Base-by-base conservation (phyloP, 768 basidiomycete species). In the Steccherinum ochraceum region DNA sequence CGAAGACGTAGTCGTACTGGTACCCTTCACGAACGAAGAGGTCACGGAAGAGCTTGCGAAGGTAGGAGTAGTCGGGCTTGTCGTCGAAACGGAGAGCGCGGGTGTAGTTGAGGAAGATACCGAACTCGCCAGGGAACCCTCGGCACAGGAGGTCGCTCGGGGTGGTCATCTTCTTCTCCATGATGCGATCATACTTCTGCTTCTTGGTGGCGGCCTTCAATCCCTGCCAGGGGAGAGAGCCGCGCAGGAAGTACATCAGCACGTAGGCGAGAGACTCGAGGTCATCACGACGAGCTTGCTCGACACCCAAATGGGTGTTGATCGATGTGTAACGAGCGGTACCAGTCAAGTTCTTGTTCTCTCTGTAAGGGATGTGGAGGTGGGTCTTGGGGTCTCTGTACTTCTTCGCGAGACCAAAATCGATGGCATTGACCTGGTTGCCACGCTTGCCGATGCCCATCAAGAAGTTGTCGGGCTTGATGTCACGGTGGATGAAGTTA, bases 141-240 rank as follows among this genome's bases (percentile, higher is more conserved):
- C 95, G 93, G 76, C 95, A 98, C 24, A 99, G 83, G 52, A 95
- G 77, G 67, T 98, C 93, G 46, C 91, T 94, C 12, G 93, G 91
- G 0, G 93, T 96, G 30, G 96, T 97, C 93, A 99, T 98, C 83
- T 99, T 99, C 83, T 99, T 99, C 75, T 99, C 96, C 96, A 99
- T 99, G 75, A 99, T 99, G 54, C 96, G 87, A 72, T 98, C 96
- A 70, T 98, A 98, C 76, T 99, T 99, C 79, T 99, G 96, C 83
- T 99, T 99, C 91, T 99, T 99, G 53, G 96, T 99, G 39, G 95
- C 95, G 53, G 96, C 96, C 76, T 99, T 99, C 67, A 99, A 83
- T 53, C 96, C 96, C 70, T 99, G 96, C 95, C 95, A 99, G 25
- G 95, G 95, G 41, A 99, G 82, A 51, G 92, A 87, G 45, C 95